Base-by-base conservation (phyloP, 2,329 filamentous ascomycete genomes). In the Arthrobotrys megalospora region DNA sequence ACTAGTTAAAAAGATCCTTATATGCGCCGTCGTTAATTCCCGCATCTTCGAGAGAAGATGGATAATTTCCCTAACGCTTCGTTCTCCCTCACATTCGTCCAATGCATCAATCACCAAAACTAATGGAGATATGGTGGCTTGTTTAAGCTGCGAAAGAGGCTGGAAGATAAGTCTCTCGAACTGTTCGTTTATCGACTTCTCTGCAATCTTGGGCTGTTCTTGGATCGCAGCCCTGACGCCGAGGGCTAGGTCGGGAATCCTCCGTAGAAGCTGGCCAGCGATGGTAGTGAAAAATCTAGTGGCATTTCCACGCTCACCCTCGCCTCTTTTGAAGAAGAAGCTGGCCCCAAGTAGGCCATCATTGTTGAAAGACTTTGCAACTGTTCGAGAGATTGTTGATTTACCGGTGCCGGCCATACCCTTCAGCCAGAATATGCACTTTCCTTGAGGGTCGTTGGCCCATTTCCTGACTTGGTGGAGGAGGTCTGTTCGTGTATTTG, bases 371-470 rank as follows among this genome's bases (percentile, higher is more conserved):
- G 16, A 19, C 12, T 55, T 21, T 6, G 79, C 79, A 16, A 80
- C 65, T 24, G 80, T 79, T 36, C 60, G 69, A 36, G 79, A 16
- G 0, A 80, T 80, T 7, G 75, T 80, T 0, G 79, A 80, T 41
- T 80, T 80, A 14, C 83, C 83, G 1, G 81, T 83, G 16, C 84
- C 84, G 2, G 83, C 84, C 80, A 83, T 81, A 8, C 84, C 84
- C 10, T 82, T 82, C 8, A 86, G 80, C 84, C 83, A 86, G 53
- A 80, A 82, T 28, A 82, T 82, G 36, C 73, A 69, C 52, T 68
- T 62, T 14, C 73, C 66, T 0, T 70, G 8, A 11, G 53, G 12
- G 32, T 63, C 66, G 11, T 70, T 14, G 16, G 34, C 67, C 80
- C 79, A 80, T 19, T 45, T 24, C 34, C n/a, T 63, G 14, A 82